Evolutionary conservation across 352 stramenopile species (phyloP), one percentile per base, ranked within the genome.

Genomic region (Globisporangium nagaii): DNA sequence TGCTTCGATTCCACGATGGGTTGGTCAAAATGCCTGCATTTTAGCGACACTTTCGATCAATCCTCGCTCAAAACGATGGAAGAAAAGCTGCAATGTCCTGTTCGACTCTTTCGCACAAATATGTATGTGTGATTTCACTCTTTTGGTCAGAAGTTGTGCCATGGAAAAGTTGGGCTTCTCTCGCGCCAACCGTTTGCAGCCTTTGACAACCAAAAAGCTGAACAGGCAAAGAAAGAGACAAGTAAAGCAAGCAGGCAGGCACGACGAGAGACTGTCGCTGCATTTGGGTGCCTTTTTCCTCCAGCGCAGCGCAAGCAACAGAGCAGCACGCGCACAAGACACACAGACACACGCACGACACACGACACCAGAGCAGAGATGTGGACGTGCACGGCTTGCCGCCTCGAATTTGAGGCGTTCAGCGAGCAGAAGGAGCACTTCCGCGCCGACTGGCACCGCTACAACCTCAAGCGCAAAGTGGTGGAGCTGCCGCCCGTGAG

Each of bases 381-480:
- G 84, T 76, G 73, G 59, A 95, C 82, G 51, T 95, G 84, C 50
- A 93, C 80, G 34, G 84, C 84, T 24, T 95, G 84, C 64, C 73
- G 79, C 37, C 63, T 90, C 55, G 66, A 76, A 62, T 95, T 95
- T 44, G 58, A 51, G 45, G 65, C 72, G 45, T 70, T 72, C 35
- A 62, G 63, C 42, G 70, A 79, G 59, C 84, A 95, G 67, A 92
- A 86, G 61, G 84, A 91, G 24, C 91, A 97, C 73, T 97, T 97
- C 73, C 97, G 97, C 68, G 89, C 88, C 57, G 95, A 98, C 67
- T 99, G 96, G 96, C 96, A 99, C 68, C 92, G 84, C 52, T 96
- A 96, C 70, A 96, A 96, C 56, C 84, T 99, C 39, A 98, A 98
- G 86, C 93, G 96, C 59, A 97, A 98, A 60, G 93, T 98, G 45